Conservation (phyloP, 2,329 filamentous ascomycete genomes). For the Sclerotinia subarctica region DNA sequence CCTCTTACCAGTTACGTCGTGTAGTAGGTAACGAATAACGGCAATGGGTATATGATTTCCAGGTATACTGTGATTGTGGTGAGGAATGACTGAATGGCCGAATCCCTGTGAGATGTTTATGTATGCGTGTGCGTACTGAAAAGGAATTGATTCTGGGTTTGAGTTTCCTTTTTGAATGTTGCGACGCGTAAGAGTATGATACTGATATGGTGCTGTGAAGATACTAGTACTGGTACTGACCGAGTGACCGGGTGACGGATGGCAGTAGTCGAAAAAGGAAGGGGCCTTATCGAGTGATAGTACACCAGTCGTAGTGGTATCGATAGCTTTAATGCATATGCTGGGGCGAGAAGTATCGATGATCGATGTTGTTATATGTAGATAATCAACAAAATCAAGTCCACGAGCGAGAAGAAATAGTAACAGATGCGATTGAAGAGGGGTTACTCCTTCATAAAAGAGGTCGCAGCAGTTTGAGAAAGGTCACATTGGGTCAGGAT, state of each 20-base stretch:
- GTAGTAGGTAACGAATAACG: neutral
- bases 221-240: neutral
- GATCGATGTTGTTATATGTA: neutral
- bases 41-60: neutral
- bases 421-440: neutral
- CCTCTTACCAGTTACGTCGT: neutral
- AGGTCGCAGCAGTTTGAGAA: constrained; percentile 13
- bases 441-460: constrained; percentile 11
- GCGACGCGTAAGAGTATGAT: neutral
- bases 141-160: neutral
- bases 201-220: neutral
- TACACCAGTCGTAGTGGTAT: neutral
- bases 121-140: neutral
- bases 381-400: neutral
- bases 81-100: neutral
- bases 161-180: neutral
- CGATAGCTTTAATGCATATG: neutral
- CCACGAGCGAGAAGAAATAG: neutral
- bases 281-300: neutral
- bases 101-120: neutral
- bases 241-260: no score
- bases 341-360: neutral
- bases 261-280: neutral
- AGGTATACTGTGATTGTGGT: neutral
- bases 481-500: constrained; percentile 3